Evolutionary conservation across 2,329 filamentous ascomycete species (phyloP), one percentile per base, ranked within the genome.

Genomic region (Cercospora brassicicola): DNA sequence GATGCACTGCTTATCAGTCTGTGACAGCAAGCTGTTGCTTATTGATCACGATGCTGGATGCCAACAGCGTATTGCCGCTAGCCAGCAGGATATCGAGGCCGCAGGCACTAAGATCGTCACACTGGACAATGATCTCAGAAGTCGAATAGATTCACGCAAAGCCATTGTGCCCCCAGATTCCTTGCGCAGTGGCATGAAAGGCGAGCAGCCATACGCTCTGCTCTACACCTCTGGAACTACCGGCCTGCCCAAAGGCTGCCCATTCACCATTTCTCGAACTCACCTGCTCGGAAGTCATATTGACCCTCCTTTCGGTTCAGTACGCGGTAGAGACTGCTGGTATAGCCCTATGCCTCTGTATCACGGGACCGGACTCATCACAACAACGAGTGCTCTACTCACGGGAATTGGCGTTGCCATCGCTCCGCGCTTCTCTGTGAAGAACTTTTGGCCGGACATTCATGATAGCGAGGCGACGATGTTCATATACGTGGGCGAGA

Each of bases 191-290:
- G 74, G 75, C 28, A 72, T 74, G 69, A 72, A 73, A 39, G 67
- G 71, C 10, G 68, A 71, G 5, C 86, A 88, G 69, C 88, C 92
- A 81, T 90, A 87, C 2, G 84, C 89, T 59, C 84, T 93, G 33
- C 88, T 93, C 71, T 93, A 92, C 76, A 93, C 91, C 0, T 92
- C 90, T 28, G 92, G 92, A 20, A 94, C 71, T 0, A 93, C 91
- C 0, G 91, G 91, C 2, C 78, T 92, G 70, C 90, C 91, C 10
- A 94, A 94, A 78, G 91, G 88, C 1, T 90, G 88, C 72, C 79
- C 84, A 0, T 88, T 91, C 73, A 87, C 86, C 20, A 83, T 86
- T 10, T 78, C 81, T 2, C 83, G 86, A 57, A 75, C 83, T 4
- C 81, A 82, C 62, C 74, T 75, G 0, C 71, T 81, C 3, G 78